Conservation (phyloP, 1,284 basidiomycete species). For the Leccinum solheimii region DNA sequence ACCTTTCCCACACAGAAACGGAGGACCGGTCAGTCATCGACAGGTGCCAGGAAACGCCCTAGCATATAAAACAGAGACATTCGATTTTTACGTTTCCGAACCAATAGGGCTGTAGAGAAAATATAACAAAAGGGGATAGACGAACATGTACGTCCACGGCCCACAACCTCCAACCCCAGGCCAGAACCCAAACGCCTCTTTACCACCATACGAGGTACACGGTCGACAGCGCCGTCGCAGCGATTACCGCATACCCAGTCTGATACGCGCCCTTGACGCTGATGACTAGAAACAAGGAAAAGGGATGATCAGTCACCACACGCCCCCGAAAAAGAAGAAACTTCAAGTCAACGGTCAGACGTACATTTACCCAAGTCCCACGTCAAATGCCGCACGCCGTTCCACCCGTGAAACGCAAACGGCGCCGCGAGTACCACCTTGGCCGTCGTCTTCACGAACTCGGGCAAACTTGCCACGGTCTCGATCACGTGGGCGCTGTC, state of each 20-base stretch:
- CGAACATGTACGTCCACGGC: background rate
- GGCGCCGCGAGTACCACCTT: constrained; percentile 81
- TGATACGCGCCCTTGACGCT: constrained; percentile 77
- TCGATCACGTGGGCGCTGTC: constrained; percentile 80
- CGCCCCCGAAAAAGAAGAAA: background rate
- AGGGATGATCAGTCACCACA: background rate
- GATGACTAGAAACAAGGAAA: constrained; percentile 54
- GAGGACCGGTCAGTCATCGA: background rate
- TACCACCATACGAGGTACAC: constrained; percentile 55
- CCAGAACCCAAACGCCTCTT: background rate
- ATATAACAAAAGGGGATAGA: background rate
- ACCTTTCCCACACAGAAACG: background rate
- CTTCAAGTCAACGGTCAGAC: constrained; percentile 35
- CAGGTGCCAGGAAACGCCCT: background rate
- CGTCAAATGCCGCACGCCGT: constrained; percentile 87
- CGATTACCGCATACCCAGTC: constrained; percentile 84
- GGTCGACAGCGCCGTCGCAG: constrained; percentile 74
- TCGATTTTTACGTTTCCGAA: background rate
- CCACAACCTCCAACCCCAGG: background rate
- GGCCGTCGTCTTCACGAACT: constrained; percentile 69
- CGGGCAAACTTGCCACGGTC: constrained; percentile 67
- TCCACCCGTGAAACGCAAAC: constrained; percentile 89
- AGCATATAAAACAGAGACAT: background rate
- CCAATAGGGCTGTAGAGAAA: background rate
- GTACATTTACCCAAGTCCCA: constrained; percentile 93